Conservation (phyloP, 352 stramenopile species). For the Aphanomyces stellatus region DNA sequence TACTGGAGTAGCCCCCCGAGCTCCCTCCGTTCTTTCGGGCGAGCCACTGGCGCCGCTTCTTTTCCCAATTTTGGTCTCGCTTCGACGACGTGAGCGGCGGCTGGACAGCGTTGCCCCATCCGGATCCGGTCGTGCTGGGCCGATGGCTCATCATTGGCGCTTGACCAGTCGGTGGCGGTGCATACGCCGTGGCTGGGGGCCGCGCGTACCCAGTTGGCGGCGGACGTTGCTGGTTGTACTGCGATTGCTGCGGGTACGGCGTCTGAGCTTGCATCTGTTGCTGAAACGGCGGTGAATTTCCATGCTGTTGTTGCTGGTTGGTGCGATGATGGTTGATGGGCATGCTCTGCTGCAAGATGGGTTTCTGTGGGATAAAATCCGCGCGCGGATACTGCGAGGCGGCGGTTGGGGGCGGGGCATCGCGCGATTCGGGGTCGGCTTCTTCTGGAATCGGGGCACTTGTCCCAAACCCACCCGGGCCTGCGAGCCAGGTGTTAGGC, state of each 20-base stretch:
- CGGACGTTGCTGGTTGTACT: slow-evolving; percentile 14
- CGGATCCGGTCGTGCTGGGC: slow-evolving; percentile 6
- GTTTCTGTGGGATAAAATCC: slow-evolving; percentile 22
- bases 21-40: slow-evolving; percentile 38
- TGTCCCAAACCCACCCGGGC: slow-evolving; percentile 43
- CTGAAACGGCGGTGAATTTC: neutral
- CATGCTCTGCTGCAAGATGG: slow-evolving; percentile 19
- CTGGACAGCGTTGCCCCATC: slow-evolving; percentile 33
- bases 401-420: neutral
- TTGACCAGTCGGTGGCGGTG: neutral
- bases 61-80: slow-evolving; percentile 74
- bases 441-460: slow-evolving; percentile 24
- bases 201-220: slow-evolving; percentile 10
- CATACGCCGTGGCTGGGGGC: slow-evolving; percentile 17
- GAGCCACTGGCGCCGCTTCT: slow-evolving; percentile 61
- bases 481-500: no score
- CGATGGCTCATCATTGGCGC: neutral
- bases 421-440: slow-evolving; percentile 21
- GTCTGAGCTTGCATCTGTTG: no score
- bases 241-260: slow-evolving; percentile 3
- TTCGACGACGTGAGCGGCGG: slow-evolving; percentile 66
- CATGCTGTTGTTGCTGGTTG: slow-evolving; percentile 8
- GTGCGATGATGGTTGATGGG: neutral
- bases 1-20: slow-evolving; percentile 13
- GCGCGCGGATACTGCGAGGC: neutral